phyloP scores from a whole-genome alignment of 2,329 filamentous ascomycete species.

The Sporothrix brasiliensis region DNA sequence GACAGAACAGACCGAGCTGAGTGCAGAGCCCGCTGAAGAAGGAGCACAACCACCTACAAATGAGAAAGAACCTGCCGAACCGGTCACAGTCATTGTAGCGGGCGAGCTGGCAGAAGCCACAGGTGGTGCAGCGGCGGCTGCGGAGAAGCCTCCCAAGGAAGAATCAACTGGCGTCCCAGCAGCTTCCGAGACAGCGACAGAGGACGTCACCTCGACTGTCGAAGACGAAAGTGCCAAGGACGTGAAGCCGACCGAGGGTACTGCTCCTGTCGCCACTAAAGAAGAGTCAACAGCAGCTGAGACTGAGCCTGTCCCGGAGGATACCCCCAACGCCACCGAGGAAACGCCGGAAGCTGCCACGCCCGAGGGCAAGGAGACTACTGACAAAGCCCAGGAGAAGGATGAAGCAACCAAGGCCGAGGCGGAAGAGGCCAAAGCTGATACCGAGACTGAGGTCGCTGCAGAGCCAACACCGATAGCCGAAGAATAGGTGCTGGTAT shows the following conservation, averaged over 20 bases:
- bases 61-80: slow-evolving; percentile 3
- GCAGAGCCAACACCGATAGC: slow-evolving; percentile 3
- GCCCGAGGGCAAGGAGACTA: neutral
- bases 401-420: neutral
- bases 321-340: neutral
- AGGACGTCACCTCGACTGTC: neutral
- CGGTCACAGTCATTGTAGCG: slow-evolving; percentile 4
- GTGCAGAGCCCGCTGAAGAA: neutral
- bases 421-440: neutral
- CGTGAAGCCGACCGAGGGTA: neutral
- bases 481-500: neutral
- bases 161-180: neutral
- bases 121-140: neutral
- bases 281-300: neutral
- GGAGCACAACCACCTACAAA: neutral
- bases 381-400: neutral
- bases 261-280: neutral
- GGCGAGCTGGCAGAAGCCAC: slow-evolving; percentile 15
- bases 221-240: neutral
- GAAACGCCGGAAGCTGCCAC: neutral
- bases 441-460: neutral
- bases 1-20: neutral
- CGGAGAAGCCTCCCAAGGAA: neutral
- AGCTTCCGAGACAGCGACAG: neutral
- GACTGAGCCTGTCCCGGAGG: neutral